Conservation (phyloP, 2,329 filamentous ascomycete genomes). For the Hymenoscyphus occultus region DNA sequence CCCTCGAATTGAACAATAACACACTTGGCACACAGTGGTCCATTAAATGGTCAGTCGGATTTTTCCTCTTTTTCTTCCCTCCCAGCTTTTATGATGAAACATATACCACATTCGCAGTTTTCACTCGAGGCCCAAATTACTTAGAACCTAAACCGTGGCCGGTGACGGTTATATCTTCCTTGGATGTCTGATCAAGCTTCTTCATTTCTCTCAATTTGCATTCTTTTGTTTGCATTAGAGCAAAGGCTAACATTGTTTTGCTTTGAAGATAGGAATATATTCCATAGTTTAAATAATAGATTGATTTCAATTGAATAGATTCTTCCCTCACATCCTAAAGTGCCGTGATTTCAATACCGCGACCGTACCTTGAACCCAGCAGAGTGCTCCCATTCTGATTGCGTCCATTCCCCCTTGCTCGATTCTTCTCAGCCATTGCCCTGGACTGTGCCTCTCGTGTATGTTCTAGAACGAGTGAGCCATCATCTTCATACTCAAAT, state of each 20-base stretch:
- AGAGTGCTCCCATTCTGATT: too few species aligned
- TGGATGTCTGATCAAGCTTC: slow-evolving; percentile 64
- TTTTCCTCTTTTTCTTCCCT: slow-evolving; percentile 12
- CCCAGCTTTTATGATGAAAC: slow-evolving; percentile 62
- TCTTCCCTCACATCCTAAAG: too few species aligned
- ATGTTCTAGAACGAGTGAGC: too few species aligned
- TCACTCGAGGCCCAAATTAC: slow-evolving; percentile 64
- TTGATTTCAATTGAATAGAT: too few species aligned
- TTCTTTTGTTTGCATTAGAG: not conserved
- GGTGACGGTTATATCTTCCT: slow-evolving; percentile 69
- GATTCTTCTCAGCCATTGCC: too few species aligned
- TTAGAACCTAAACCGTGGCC: slow-evolving; percentile 64
- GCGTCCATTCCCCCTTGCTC: too few species aligned
- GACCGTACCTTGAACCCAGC: too few species aligned
- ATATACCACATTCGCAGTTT: slow-evolving; percentile 83
- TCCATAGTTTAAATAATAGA: too few species aligned
- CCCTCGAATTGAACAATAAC: not conserved
- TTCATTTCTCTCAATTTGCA: slow-evolving; percentile 7
- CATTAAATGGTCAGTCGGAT: slow-evolving; percentile 21
- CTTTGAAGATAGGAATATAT: slow-evolving; percentile 2
- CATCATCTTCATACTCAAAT: too few species aligned
- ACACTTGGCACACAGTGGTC: slow-evolving; percentile 1
- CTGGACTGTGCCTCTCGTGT: too few species aligned
- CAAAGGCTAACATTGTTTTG: not conserved
- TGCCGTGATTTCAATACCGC: too few species aligned